Percentiles rank a stretch among this genome's conserved stretches.
These are phyloP conservation scores for Leishmania martiniquensis DNA, from an alignment of 208 protist species.

Conservation along the genomic window DNA sequence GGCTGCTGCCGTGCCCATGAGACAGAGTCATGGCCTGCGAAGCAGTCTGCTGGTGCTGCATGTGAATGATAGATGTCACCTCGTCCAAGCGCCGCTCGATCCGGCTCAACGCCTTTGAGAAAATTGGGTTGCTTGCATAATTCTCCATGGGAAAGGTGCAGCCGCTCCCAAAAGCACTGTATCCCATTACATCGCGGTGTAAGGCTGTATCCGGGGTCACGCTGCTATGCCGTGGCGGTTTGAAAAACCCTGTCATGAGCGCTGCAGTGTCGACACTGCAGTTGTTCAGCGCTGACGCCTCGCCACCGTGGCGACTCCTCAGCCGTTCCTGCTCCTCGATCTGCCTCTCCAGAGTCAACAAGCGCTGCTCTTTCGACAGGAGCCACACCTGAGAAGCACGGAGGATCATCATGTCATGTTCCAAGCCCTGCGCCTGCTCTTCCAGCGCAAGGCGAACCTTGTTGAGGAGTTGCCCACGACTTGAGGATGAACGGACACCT, in stretches of 20 bases:
- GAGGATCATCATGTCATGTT: conserved; percentile 72
- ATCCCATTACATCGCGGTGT: conserved; percentile 14
- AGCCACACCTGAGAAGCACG: conserved; percentile 79
- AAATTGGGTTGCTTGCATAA: conserved; percentile 38
- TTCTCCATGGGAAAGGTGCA: conserved; percentile 18
- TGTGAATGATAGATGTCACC: conserved; percentile 68
- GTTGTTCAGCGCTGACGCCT: conserved; percentile 33
- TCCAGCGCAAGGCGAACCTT: conserved; percentile 65
- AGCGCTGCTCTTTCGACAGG: conserved; percentile 70
- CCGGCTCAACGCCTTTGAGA: conserved; percentile 57
- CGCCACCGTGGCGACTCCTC: conserved; percentile 16
- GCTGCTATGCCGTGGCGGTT: conserved; percentile 35
- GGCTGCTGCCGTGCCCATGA: conserved; percentile 13
- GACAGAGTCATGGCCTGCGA: background rate
- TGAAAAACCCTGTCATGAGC: conserved; percentile 66
- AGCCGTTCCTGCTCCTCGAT: conserved; percentile 64
- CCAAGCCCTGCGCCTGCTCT: conserved; percentile 57
- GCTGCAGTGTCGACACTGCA: conserved; percentile 53
- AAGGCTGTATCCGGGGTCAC: background rate
- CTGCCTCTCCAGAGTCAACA: conserved; percentile 66
- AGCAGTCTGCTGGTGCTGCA: conserved; percentile 28
- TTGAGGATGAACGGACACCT: conserved; percentile 73
- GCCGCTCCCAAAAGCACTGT: conserved; percentile 10
- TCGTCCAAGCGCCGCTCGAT: conserved; percentile 76
- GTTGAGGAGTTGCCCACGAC: conserved; percentile 69